Evolutionary conservation across 1,284 basidiomycete genomes (phyloP), one percentile per base, ranked within the genome.

Genomic region (Rhodotorula sp.): DNA sequence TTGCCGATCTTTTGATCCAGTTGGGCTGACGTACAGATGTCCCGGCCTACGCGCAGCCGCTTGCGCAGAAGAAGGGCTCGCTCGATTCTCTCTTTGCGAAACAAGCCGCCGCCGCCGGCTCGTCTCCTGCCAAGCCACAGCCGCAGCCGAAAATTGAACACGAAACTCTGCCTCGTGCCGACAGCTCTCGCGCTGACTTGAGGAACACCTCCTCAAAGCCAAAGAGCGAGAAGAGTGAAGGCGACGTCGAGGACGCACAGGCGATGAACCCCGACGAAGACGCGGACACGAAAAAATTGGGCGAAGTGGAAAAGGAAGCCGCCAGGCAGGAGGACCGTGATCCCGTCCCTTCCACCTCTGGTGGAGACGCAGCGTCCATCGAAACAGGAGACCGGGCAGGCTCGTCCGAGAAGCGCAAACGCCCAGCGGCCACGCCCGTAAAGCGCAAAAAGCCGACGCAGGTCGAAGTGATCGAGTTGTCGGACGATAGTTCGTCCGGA

Each of bases 221-320:
- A 54, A 45, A 50, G 38, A 64, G 43, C 28, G 45, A 43, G 55
- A 57, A 7, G 59, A 31, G 14, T 8, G 31, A 7, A 21, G 18
- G 16, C 10, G 3, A 23, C 19, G 59, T 34, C 23, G 54, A 55
- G 18, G 48, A 61, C 48, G 18, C 48, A 23, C 43, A 59, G 12
- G 38, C 67, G 28, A 55, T 71, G 66, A 68, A 71, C 50, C 55
- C 70, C 26, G 70, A 71, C 50, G 70, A 71, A 31, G 70, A 65
- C 50, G 34, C 38, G 16, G 26, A 56, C 14, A 19, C 62, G 38
- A 28, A 28, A 6, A 54, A 54, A 47, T 15, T 68, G 18, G 52
- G 7, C 21, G 28, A 62, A 47, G 45, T 52, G n/a, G 60, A 58
- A 16, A 62, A n/a, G 23, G 60, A 57, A 28, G 45, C 62, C 3